Conservation (phyloP, 805 yeast species). For the Barnettozyma botsteinii region DNA sequence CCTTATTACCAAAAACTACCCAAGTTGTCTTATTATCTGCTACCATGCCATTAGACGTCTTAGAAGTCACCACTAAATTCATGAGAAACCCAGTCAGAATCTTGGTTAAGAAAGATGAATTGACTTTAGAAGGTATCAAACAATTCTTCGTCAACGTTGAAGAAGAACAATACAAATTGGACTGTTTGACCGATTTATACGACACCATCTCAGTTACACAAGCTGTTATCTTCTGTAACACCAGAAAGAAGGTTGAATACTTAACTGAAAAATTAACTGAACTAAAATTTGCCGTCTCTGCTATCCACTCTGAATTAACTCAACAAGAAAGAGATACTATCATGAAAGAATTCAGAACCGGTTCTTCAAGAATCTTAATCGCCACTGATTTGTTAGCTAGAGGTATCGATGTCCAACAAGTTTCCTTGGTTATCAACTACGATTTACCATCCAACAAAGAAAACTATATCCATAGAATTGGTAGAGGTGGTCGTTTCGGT, state of each 20-base stretch:
- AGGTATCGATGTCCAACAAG: constrained; percentile 98
- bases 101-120: constrained; percentile 91
- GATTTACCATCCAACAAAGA: constrained; percentile 88
- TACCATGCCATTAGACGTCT: constrained; percentile 88
- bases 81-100: constrained; percentile 94
- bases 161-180: constrained; percentile 91
- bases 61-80: constrained; percentile 86
- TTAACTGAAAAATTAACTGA: constrained; percentile 68
- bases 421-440: constrained; percentile 89
- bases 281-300: constrained; percentile 82
- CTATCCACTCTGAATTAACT: constrained; percentile 95
- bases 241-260: constrained; percentile 90
- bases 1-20: constrained; percentile 77
- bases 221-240: constrained; percentile 96
- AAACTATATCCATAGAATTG: constrained; percentile 95
- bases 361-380: constrained; percentile 87
- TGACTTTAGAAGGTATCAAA: constrained; percentile 91
- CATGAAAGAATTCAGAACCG: constrained; percentile 94
- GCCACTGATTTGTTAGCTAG: constrained; percentile 96
- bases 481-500: constrained; percentile 98
- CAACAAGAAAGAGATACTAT: constrained; percentile 91
- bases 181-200: constrained; percentile 89
- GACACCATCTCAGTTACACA: constrained; percentile 95
- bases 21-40: constrained; percentile 96
- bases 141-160: constrained; percentile 90